Conservation (phyloP, 1,139 yeast genomes). For the Lodderomyces pseudojiufengensis region DNA sequence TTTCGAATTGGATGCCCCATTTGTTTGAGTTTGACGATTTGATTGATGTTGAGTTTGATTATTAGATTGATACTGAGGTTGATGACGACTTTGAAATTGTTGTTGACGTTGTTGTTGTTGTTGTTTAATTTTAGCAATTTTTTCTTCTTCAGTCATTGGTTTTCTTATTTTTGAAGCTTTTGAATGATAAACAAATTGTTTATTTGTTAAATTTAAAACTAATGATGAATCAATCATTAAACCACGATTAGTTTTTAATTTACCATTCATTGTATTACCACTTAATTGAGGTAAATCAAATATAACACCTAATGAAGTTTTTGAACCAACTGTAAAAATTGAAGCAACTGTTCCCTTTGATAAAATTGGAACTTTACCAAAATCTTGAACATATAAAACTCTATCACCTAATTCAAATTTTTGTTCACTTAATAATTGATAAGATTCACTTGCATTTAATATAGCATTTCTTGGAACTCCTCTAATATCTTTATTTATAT, state of each 20-base stretch:
- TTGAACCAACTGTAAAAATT: constrained; percentile 60
- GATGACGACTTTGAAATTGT: constrained; percentile 1
- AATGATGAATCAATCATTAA: constrained; percentile 77
- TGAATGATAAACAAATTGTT: constrained; percentile 74
- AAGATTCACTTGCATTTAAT: constrained; percentile 71
- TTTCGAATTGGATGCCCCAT: not conserved
- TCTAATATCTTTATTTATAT: constrained; percentile 55
- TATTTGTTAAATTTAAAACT: constrained; percentile 69
- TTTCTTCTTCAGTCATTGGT: constrained; percentile 24
- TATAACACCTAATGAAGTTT: constrained; percentile 61
- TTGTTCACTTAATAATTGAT: constrained; percentile 71
- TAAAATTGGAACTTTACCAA: constrained; percentile 86
- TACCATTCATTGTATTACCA: constrained; percentile 78
- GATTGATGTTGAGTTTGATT: too few relatives aligned
- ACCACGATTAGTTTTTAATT: constrained; percentile 76
- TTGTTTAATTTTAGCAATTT: constrained; percentile 13
- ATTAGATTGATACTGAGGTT: too few relatives aligned
- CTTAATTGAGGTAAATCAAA: constrained; percentile 83
- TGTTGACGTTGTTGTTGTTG: constrained; percentile 12
- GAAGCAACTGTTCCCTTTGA: constrained; percentile 91
- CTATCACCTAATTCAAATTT: constrained; percentile 85
- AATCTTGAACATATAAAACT: constrained; percentile 77
- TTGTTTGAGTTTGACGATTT: not conserved
- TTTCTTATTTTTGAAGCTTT: constrained; percentile 55
- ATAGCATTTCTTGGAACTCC: constrained; percentile 87